Conservation (phyloP, 208 protist genomes). For the Trypanosomatidae sp. region DNA sequence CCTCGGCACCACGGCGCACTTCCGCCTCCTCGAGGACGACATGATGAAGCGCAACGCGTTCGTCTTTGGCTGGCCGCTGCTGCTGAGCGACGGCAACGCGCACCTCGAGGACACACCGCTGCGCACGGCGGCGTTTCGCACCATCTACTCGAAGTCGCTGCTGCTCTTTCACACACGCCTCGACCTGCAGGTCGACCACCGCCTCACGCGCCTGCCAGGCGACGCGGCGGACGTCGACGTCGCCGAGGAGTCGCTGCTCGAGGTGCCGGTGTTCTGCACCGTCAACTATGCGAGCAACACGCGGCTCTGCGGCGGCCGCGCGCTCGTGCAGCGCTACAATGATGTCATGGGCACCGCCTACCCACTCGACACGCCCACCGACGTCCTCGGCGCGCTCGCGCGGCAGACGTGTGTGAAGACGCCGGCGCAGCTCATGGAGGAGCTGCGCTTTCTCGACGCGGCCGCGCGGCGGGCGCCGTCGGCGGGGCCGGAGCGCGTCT, state of each 20-base stretch:
- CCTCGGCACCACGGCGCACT: slow-evolving; percentile 69
- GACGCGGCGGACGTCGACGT: too few relatives aligned
- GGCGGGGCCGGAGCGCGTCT: slow-evolving; percentile 72
- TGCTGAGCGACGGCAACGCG: slow-evolving; percentile 82
- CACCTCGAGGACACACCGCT: slow-evolving; percentile 67
- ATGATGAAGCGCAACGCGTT: slow-evolving; percentile 88
- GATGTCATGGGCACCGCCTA: slow-evolving; percentile 77
- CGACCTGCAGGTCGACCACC: slow-evolving; percentile 80
- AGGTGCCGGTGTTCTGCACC: slow-evolving; percentile 83
- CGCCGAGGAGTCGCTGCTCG: slow-evolving; percentile 65
- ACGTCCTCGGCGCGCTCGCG: slow-evolving; percentile 75
- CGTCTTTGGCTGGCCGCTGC: slow-evolving; percentile 85
- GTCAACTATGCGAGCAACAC: slow-evolving; percentile 82
- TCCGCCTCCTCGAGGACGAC: slow-evolving; percentile 61
- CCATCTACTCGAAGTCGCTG: slow-evolving; percentile 81
- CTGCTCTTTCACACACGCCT: slow-evolving; percentile 73
- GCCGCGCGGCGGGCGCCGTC: slow-evolving; percentile 56
- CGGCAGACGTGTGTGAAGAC: slow-evolving; percentile 51
- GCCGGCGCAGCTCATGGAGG: slow-evolving; percentile 55
- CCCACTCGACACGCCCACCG: slow-evolving; percentile 78
- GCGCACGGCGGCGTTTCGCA: slow-evolving; percentile 76
- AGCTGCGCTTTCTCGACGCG: slow-evolving; percentile 66
- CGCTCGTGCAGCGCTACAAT: slow-evolving; percentile 85
- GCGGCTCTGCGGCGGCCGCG: slow-evolving; percentile 67
- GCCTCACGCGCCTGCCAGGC: slow-evolving; percentile 35